Conservation (phyloP, 2,329 filamentous ascomycete genomes). For the Metarhizium brunneum region DNA sequence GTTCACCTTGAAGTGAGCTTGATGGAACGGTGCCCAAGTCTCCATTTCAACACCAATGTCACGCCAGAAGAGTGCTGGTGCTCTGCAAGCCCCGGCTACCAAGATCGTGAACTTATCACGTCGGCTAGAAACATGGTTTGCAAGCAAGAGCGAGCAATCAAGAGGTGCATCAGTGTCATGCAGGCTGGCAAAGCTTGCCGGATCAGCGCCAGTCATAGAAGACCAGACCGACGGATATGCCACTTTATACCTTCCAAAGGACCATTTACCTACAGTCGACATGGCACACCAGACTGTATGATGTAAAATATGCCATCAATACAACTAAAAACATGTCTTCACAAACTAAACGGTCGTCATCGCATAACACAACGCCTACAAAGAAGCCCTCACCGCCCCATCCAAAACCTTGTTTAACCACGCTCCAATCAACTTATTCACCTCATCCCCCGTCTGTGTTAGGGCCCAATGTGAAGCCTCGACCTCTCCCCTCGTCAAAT, state of each 20-base stretch:
- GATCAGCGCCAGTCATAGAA: neutral
- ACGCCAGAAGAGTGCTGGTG: neutral
- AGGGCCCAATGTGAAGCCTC: conserved; percentile 73
- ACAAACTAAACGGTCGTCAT: neutral
- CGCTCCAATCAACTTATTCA: conserved; percentile 58
- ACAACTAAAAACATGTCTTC: neutral
- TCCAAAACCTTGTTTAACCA: conserved; percentile 47
- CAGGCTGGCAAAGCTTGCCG: neutral
- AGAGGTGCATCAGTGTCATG: neutral
- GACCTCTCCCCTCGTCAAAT: conserved; percentile 58
- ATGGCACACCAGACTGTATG: neutral
- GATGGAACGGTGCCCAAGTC: no score
- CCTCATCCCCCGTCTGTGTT: conserved; percentile 59
- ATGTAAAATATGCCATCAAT: neutral
- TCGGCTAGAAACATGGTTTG: neutral
- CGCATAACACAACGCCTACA: conserved; percentile 8
- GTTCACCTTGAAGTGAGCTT: conserved; percentile 46
- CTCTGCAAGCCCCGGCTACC: neutral
- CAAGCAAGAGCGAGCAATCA: neutral
- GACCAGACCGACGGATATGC: neutral
- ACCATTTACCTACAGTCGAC: neutral
- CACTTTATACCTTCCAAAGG: neutral
- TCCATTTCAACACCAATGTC: neutral
- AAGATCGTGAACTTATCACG: neutral
- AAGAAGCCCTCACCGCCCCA: conserved; percentile 17